Evolutionary conservation across 2,329 filamentous ascomycete species (phyloP).

Genomic region (Dryadomyces quercus-mongolicae): DNA sequence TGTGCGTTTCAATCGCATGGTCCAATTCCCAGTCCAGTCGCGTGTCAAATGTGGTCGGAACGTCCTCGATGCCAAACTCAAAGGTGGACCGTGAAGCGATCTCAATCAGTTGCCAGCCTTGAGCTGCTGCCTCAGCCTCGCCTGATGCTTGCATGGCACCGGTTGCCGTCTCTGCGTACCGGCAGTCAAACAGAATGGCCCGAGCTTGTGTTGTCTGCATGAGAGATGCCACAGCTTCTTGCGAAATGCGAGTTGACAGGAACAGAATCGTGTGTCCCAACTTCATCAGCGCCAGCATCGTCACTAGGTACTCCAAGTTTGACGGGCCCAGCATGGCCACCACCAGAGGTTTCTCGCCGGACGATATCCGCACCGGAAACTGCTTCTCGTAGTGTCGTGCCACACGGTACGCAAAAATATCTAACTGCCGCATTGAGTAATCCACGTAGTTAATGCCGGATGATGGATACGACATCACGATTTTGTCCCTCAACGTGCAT

Average conservation of each 20-base stretch:
- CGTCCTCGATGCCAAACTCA: conserved; percentile 19
- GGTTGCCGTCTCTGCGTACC: background rate
- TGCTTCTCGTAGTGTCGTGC: conserved; percentile 13
- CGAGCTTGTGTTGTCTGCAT: conserved; percentile 4
- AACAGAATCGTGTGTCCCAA: background rate
- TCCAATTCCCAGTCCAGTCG: conserved; percentile 20
- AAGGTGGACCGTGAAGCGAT: conserved; percentile 17
- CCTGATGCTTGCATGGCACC: background rate
- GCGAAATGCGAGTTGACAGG: background rate
- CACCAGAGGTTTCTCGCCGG: conserved; percentile 13
- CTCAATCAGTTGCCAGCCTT: conserved; percentile 16
- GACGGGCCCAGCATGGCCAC: conserved; percentile 40
- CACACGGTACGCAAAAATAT: conserved; percentile 23
- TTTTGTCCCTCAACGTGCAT: conserved; percentile 19
- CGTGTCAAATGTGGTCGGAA: conserved; percentile 15
- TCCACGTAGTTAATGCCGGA: conserved; percentile 30
- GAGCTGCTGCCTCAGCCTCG: no score
- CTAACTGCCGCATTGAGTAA: conserved; percentile 32
- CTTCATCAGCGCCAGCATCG: background rate
- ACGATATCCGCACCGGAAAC: background rate
- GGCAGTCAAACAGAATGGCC: conserved; percentile 12
- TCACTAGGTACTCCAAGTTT: conserved; percentile 22
- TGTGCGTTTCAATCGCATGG: conserved; percentile 3
- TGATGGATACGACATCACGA: conserved; percentile 30
- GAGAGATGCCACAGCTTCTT: background rate